Percentiles rank a stretch among this genome's conserved stretches.
Conservation (phyloP, 73 alveolate species). For the Paramecium bursaria region DNA sequence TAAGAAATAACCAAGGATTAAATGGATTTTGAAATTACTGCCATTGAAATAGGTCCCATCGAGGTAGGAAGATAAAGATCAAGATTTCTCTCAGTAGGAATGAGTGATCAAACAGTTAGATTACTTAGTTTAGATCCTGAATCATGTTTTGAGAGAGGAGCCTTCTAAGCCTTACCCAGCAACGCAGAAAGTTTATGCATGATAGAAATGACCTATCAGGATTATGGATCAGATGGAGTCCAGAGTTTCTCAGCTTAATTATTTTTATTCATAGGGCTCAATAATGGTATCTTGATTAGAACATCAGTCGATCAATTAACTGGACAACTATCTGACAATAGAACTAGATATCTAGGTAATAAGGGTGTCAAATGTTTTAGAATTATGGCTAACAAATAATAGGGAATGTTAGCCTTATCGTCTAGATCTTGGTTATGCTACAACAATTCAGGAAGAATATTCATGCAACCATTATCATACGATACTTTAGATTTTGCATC, state of each 20-base stretch:
- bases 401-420: constrained; percentile 92
- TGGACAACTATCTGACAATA: constrained; percentile 95
- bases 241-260: constrained; percentile 70
- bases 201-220: constrained; percentile 85
- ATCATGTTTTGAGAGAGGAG: constrained; percentile 86
- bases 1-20: constrained; percentile 87
- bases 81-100: constrained; percentile 95
- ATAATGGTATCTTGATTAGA: constrained; percentile 95
- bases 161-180: constrained; percentile 92
- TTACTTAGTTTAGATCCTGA: constrained; percentile 99
- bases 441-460: constrained; percentile 81
- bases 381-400: constrained; percentile 73
- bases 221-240: constrained; percentile 65
- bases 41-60: constrained; percentile 92
- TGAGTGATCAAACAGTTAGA: constrained; percentile 95
- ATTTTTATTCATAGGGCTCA: constrained; percentile 93
- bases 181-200: constrained; percentile 90
- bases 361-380: constrained; percentile 82
- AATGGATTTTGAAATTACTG: constrained; percentile 91
- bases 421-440: constrained; percentile 95
- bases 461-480: constrained; percentile 85
- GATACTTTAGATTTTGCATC: constrained; percentile 87
- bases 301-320: constrained; percentile 95
- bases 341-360: constrained; percentile 92
- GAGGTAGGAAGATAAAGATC: constrained; percentile 93